These are phyloP conservation scores for Herpetospermum pedunculosum DNA, from an alignment of 306 rosid species.

Conservation along the genomic window DNA sequence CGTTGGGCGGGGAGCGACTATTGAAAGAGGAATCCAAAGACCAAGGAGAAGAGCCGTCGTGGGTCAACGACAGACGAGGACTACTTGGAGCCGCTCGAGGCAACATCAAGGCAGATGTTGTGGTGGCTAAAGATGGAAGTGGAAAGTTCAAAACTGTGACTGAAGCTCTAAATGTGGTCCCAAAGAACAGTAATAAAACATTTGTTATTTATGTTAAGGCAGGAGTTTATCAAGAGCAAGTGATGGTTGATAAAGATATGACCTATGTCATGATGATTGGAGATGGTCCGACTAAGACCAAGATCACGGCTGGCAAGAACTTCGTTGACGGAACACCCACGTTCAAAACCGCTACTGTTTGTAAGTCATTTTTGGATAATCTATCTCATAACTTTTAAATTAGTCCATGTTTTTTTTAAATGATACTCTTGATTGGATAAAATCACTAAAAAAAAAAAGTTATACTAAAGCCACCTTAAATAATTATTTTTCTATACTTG, in stretches of 20 bases:
- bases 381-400: no score
- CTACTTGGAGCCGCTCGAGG: slow-evolving; percentile 11
- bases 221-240: slow-evolving; percentile 43
- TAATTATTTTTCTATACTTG: no score
- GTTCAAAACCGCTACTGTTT: slow-evolving; percentile 41
- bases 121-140: slow-evolving; percentile 55
- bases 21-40: not conserved
- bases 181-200: slow-evolving; percentile 18
- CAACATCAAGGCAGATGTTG: slow-evolving; percentile 24
- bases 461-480: no score
- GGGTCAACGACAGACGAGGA: slow-evolving; percentile 24
- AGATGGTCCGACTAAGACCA: slow-evolving; percentile 66
- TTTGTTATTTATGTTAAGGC: slow-evolving; percentile 63
- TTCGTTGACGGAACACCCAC: slow-evolving; percentile 36
- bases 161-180: slow-evolving; percentile 46
- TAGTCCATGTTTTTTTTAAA: no score
- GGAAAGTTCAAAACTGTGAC: slow-evolving; percentile 44
- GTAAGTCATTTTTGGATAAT: no score
- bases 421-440: no score
- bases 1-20: slow-evolving; percentile 8
- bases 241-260: slow-evolving; percentile 19
- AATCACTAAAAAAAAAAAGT: no score
- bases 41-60: slow-evolving; percentile 17
- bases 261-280: slow-evolving; percentile 41
- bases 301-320: slow-evolving; percentile 30